These are phyloP conservation scores for Termitomyces eurrhizus DNA, from an alignment of 768 basidiomycete genomes.

Conservation along the genomic window DNA sequence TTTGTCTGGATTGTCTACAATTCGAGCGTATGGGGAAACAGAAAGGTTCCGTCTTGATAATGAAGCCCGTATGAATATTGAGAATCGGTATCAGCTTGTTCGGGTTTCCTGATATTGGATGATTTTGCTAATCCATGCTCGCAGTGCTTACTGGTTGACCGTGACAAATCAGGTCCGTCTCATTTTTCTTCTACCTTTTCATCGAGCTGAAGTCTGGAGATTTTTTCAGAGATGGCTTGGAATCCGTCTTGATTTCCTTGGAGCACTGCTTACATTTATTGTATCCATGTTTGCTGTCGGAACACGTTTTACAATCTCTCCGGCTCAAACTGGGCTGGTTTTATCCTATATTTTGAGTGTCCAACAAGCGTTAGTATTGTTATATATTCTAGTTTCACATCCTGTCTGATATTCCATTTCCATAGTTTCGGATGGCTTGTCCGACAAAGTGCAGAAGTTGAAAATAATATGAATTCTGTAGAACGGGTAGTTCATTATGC, in stretches of 20 bases:
- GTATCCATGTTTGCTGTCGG: constrained; percentile 79
- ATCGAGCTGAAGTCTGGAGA: constrained; percentile 14
- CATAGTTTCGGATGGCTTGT: constrained; percentile 71
- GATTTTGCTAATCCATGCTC: neutral
- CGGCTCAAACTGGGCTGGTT: constrained; percentile 72
- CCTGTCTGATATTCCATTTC: constrained; percentile 3
- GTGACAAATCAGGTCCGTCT: constrained; percentile 67
- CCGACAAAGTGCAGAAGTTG: constrained; percentile 78
- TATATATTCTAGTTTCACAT: neutral
- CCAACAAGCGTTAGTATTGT: constrained; percentile 52
- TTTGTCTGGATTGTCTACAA: constrained; percentile 80
- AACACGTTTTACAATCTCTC: constrained; percentile 69
- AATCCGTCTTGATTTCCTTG: constrained; percentile 85
- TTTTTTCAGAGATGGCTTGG: constrained; percentile 71
- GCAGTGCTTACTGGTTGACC: constrained; percentile 81
- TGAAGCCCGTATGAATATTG: constrained; percentile 68
- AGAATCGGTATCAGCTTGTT: constrained; percentile 56
- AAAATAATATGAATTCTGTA: constrained; percentile 93
- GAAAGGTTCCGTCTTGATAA: constrained; percentile 78
- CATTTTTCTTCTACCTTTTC: neutral
- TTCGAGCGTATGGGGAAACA: constrained; percentile 81
- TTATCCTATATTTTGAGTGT: constrained; percentile 79
- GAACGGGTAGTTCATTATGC: constrained; percentile 84
- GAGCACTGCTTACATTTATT: constrained; percentile 63
- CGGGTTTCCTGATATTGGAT: neutral